phyloP scores from a whole-genome alignment of 2,329 filamentous ascomycete genomes.

The Plenodomus lindquistii region DNA sequence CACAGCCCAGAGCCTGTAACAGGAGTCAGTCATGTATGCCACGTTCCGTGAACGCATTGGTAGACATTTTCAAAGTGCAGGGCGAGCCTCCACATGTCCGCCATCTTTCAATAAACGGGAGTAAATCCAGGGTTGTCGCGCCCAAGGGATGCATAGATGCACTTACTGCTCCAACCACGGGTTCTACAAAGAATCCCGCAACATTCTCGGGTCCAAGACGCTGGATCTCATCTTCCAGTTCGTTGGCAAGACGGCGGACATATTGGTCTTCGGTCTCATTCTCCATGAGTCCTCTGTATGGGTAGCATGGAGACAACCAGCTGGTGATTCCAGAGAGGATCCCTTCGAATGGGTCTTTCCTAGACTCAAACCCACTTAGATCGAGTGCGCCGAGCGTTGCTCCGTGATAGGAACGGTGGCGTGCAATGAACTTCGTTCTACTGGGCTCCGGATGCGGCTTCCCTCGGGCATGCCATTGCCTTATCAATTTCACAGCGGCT shows the following conservation, averaged over 20 bases:
- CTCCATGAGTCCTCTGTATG: conserved; percentile 60
- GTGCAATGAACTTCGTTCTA: conserved; percentile 65
- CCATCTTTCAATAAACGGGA: not conserved
- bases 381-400: conserved; percentile 69
- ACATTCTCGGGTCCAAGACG: conserved; percentile 65
- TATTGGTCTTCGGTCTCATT: conserved; percentile 63
- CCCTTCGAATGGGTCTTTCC: conserved; percentile 65
- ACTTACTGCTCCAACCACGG: conserved; percentile 70
- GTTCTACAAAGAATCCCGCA: conserved; percentile 73
- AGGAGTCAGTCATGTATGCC: conserved; percentile 1
- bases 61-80: not conserved
- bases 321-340: conserved; percentile 61
- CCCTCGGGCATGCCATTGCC: conserved; percentile 66
- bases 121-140: no score
- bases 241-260: conserved; percentile 61
- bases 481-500: conserved; percentile 67
- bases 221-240: conserved; percentile 70
- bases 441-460: conserved; percentile 55
- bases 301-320: conserved; percentile 68
- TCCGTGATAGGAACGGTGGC: conserved; percentile 71
- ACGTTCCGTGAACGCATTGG: not conserved
- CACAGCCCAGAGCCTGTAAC: conserved; percentile 67
- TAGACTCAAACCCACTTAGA: conserved; percentile 63
- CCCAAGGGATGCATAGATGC: not conserved
- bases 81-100: no score